Percentiles rank a stretch among this genome's conserved stretches.
Evolutionary conservation across 495 filamentous ascomycete species (phyloP).

Genomic region (Antarctomyces pellizariae): DNA sequence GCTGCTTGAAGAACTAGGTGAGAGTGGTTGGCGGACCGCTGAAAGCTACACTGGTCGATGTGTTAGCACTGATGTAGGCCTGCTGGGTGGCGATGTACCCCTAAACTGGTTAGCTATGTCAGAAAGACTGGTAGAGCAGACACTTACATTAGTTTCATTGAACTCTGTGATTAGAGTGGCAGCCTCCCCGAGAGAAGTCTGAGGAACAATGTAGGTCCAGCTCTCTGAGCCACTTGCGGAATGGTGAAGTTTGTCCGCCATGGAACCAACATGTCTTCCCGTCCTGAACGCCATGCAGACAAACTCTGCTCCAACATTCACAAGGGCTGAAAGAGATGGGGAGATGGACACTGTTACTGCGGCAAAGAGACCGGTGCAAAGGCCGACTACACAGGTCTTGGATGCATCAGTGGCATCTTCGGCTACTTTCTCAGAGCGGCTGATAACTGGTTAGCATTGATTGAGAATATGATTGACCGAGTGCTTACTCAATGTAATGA

Average conservation of each 20-base stretch:
- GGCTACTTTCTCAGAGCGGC: constrained; percentile 21
- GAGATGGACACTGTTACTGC: constrained; percentile 47
- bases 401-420: constrained; percentile 19
- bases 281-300: constrained; percentile 52
- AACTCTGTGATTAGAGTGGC: constrained; percentile 24
- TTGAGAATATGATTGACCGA: neutral
- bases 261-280: constrained; percentile 32
- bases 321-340: constrained; percentile 39
- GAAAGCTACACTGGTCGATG: constrained; percentile 43
- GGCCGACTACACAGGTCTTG: constrained; percentile 29
- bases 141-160: constrained; percentile 23
- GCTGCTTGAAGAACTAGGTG: constrained; percentile 29
- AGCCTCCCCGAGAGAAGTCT: constrained; percentile 20
- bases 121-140: neutral
- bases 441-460: constrained; percentile 11
- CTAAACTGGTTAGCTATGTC: constrained; percentile 12
- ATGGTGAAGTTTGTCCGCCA: constrained; percentile 26
- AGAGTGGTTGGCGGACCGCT: constrained; percentile 54
- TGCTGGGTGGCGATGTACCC: constrained; percentile 33
- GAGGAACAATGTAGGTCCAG: constrained; percentile 32
- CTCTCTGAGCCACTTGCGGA: constrained; percentile 22
- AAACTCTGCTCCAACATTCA: constrained; percentile 42
- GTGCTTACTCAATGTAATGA: constrained; percentile 51
- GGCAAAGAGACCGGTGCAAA: constrained; percentile 54
- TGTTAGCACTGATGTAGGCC: constrained; percentile 54